Base-by-base conservation (phyloP, 116 monocot genomes). In the Trichopus zeylanicus region DNA sequence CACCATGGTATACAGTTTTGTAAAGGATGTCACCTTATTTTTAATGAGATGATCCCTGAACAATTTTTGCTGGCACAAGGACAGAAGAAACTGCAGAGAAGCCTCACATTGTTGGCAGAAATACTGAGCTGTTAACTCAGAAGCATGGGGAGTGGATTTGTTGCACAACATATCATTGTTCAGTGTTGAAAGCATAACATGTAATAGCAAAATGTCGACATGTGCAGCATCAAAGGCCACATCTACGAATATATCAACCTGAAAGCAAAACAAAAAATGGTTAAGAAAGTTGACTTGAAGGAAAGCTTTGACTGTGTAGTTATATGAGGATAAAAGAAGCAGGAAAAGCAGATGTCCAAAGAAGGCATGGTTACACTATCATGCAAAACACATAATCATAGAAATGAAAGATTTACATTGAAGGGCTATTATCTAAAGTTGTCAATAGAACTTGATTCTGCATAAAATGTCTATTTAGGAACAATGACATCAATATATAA, bases 191-290 rank as follows among this genome's bases (percentile, higher is more conserved):
- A 97, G 52, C 46, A 73, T 78, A 21, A 38, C 46, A 26, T 64
- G 51, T 35, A 98, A 71, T 56, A 88, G 67, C 53, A 67, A 77
- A 62, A 83, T 75, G 57, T 80, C 80, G 37, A 82, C 82, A 64
- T 84, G 88, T 35, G 91, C 77, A 67, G 92, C 85, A 70, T 82
- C 92, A 71, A 91, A 85, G 57, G 92, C 74, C 51, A 71, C 78
- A 80, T 91, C 88, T 71, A 91, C 78, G 66, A 88, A 98, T 69
- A 82, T 69, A 68, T 98, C 88, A 67, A 88, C 88, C 98, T 98
- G 85, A 56, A 66, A 77, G n/a, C n/a, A n/a, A n/a, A n/a, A n/a
- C n/a, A 13, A 13, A 42, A 42, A 42, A 42, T 13, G 12, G n/a
- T n/a, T n/a, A 9, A 42, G 42, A 15, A 42, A 18, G n/a, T 42